Percentiles rank a stretch among this genome's conserved stretches.
Conservation (phyloP, 768 basidiomycete species). For the Tylopilus sp. region DNA sequence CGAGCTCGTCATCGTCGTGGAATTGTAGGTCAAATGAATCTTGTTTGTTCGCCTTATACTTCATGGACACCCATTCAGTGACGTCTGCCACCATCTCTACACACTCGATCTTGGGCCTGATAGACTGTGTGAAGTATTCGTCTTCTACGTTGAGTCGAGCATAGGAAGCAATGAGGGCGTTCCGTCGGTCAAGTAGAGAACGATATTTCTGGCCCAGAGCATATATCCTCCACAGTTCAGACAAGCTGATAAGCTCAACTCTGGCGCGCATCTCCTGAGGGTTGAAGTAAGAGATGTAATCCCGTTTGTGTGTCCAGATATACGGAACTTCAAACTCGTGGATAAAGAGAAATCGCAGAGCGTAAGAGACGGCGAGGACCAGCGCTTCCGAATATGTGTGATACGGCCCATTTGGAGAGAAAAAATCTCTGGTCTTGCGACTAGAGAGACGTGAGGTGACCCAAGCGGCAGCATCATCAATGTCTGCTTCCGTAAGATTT, state of each 20-base stretch:
- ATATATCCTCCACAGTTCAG: slow-evolving; percentile 91
- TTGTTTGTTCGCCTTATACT: slow-evolving; percentile 73
- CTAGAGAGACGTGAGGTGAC: slow-evolving; percentile 75
- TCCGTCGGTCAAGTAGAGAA: slow-evolving; percentile 73
- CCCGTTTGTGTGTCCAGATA: slow-evolving; percentile 90
- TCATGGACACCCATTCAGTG: slow-evolving; percentile 86
- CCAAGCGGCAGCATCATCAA: slow-evolving; percentile 84
- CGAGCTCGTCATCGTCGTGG: slow-evolving; percentile 60
- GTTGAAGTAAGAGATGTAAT: slow-evolving; percentile 85
- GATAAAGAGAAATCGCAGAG: slow-evolving; percentile 79
- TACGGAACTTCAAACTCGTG: slow-evolving; percentile 93
- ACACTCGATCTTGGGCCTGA: slow-evolving; percentile 65
- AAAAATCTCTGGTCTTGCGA: slow-evolving; percentile 69
- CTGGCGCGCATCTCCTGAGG: slow-evolving; percentile 57
- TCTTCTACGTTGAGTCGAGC: slow-evolving; percentile 65
- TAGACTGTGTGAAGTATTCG: slow-evolving; percentile 70
- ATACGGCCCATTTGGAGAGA: slow-evolving; percentile 59
- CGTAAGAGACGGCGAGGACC: slow-evolving; percentile 74
- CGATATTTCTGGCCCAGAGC: slow-evolving; percentile 87
- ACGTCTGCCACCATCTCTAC: slow-evolving; percentile 90
- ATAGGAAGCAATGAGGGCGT: slow-evolving; percentile 61
- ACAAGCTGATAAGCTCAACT: slow-evolving; percentile 66
- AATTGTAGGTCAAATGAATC: slow-evolving; percentile 60
- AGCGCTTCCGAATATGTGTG: slow-evolving; percentile 61
- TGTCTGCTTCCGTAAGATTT: slow-evolving; percentile 65